These are phyloP conservation scores for Hanseniaspora occidentalis DNA, from an alignment of 805 yeast species.

Conservation along the genomic window DNA sequence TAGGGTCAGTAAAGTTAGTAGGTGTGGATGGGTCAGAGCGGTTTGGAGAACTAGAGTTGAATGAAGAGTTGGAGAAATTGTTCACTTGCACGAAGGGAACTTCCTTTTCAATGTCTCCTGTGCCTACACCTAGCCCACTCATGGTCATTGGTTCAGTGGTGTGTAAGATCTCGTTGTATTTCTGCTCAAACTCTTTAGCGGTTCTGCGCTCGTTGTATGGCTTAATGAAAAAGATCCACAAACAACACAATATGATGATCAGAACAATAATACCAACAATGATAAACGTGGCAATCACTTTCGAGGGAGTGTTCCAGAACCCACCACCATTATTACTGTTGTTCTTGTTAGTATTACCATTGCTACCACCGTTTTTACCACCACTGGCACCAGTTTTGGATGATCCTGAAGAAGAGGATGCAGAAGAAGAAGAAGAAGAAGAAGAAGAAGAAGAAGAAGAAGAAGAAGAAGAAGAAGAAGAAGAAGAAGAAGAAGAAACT, in stretches of 20 bases:
- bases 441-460: constrained; percentile 2
- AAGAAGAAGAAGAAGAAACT: constrained; percentile 1
- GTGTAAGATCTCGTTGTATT: constrained; percentile 14
- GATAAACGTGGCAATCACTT: constrained; percentile 77
- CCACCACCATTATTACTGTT: constrained; percentile 18
- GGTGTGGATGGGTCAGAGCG: too few species aligned
- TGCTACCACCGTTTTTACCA: constrained; percentile 8
- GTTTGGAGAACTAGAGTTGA: too few species aligned
- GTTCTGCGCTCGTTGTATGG: constrained; percentile 10
- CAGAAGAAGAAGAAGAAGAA: constrained; percentile 5
- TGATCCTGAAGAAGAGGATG: constrained; percentile 5
- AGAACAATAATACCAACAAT: constrained; percentile 59
- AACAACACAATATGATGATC: constrained; percentile 30
- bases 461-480: constrained; percentile 1
- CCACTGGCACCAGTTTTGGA: constrained; percentile 5
- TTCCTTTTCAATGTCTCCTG: not conserved
- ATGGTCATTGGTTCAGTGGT: not conserved
- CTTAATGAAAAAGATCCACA: constrained; percentile 28
- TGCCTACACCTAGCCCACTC: not conserved
- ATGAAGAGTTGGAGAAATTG: too few species aligned
- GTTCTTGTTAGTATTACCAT: not conserved
- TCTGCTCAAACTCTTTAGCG: constrained; percentile 16
- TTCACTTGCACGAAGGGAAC: not conserved
- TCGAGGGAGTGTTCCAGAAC: constrained; percentile 59
- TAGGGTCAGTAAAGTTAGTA: too few species aligned